Evolutionary conservation across 257 asterid species (phyloP).

Genomic region (Plantago ovata): DNA sequence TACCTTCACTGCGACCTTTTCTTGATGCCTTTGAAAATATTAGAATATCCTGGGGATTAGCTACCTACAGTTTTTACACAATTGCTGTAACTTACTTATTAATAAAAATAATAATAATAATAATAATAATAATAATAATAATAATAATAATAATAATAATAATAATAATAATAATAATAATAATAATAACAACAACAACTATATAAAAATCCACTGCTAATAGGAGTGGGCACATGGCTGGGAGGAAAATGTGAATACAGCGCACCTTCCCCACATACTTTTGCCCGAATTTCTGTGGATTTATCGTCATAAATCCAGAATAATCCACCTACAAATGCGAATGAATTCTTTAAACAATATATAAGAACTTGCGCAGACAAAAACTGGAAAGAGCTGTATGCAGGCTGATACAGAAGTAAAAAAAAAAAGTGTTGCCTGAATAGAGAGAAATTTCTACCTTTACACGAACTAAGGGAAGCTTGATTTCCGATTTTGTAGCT

Average conservation of each 20-base stretch:
- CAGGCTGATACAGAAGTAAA: constrained; percentile 10
- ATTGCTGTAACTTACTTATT: too few relatives aligned
- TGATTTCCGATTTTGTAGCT: constrained; percentile 52
- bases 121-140: too few relatives aligned
- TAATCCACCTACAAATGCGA: constrained; percentile 77
- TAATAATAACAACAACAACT: too few relatives aligned
- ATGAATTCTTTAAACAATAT: constrained; percentile 18
- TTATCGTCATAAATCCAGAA: constrained; percentile 97
- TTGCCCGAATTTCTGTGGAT: constrained; percentile 96
- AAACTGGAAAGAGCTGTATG: constrained; percentile 16
- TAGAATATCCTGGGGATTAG: constrained; percentile 98
- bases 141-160: too few relatives aligned
- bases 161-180: too few relatives aligned
- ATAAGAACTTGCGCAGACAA: constrained; percentile 8
- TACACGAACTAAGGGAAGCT: constrained; percentile 89
- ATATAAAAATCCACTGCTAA: not conserved
- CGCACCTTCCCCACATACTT: constrained; percentile 94
- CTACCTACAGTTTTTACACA: constrained; percentile 53
- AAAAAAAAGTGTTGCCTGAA: constrained; percentile 11
- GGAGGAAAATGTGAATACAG: constrained; percentile 5
- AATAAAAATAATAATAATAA: too few relatives aligned
- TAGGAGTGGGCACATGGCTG: constrained; percentile 12
- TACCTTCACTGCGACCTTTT: constrained; percentile 60
- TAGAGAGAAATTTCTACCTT: constrained; percentile 47
- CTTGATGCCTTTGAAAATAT: constrained; percentile 90